These are phyloP conservation scores for Austroboletus festivus DNA, from an alignment of 768 basidiomycete genomes.

Conservation along the genomic window DNA sequence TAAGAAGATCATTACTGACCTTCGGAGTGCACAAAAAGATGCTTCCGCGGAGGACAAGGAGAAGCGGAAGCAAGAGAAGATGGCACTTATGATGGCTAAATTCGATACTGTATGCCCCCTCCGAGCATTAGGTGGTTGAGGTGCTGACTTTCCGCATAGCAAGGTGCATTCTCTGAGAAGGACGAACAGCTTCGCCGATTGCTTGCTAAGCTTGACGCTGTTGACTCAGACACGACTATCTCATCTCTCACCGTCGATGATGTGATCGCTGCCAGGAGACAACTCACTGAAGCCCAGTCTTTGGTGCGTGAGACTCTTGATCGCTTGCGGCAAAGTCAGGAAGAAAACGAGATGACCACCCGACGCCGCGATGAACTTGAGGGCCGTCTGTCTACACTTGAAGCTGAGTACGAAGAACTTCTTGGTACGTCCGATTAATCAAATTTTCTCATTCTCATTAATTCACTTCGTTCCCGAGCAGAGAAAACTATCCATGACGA, in stretches of 20 bases:
- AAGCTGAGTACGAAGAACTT: slow-evolving; percentile 95
- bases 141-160: slow-evolving; percentile 40
- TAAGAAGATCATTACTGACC: slow-evolving; percentile 70
- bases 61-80: slow-evolving; percentile 98
- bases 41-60: slow-evolving; percentile 94
- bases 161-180: slow-evolving; percentile 94
- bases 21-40: slow-evolving; percentile 80
- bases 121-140: neutral
- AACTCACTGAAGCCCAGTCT: slow-evolving; percentile 85
- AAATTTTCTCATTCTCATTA: neutral
- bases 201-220: slow-evolving; percentile 77
- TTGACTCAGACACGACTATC: slow-evolving; percentile 58
- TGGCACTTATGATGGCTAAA: slow-evolving; percentile 99
- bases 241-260: slow-evolving; percentile 71
- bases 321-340: slow-evolving; percentile 82
- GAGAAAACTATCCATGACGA: slow-evolving; percentile 93
- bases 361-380: slow-evolving; percentile 88
- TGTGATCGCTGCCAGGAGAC: slow-evolving; percentile 75
- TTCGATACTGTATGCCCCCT: slow-evolving; percentile 78
- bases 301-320: slow-evolving; percentile 87
- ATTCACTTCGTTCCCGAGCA: slow-evolving; percentile 31
- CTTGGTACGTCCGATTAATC: slow-evolving; percentile 58
- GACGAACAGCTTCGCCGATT: slow-evolving; percentile 88
- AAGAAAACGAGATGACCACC: slow-evolving; percentile 84
- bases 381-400: slow-evolving; percentile 70